Base-by-base conservation (phyloP, 139 green algal genomes). In the Deuterostichococcus epilithicus region DNA sequence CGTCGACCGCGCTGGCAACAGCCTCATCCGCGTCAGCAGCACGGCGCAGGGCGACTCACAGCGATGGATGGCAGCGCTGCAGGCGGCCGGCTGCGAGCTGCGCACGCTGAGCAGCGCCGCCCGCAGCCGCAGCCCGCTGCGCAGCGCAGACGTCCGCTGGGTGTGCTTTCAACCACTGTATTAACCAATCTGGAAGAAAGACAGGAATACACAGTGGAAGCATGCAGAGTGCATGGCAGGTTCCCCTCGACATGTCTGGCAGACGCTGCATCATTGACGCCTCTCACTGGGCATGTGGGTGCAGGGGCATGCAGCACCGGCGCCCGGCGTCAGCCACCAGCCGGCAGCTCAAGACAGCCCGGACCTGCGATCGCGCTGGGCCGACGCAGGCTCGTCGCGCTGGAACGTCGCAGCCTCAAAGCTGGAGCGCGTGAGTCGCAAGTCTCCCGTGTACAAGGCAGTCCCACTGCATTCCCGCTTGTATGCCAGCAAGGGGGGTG, bases 1-100 rank as follows among this genome's bases (percentile, higher is more conserved):
- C 1, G 45, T 89, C 28, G 82, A 68, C 59, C 60, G 47, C 25
- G 22, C 33, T 28, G 65, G 84, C 25, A 67, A 83, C 38, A 80
- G 73, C 72, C 70, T 90, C 1, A 76, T 89, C 8, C 81, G 88
- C n/a, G 79, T 91, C 68, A 80, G 69, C 52, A 85, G 80, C 5
- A 79, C 84, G 23, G 78, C 63, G 36, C 60, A 80, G 26, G 70
- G 71, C 0, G 73, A 75, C 1, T 83, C 76, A 28, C 74, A 83
- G 33, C 33, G 63, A 1, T 93, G 89, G 89, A 38, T 93, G 36
- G 34, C 72, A 23, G 81, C 79, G 30, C 78, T 92, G 79, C 79
- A 90, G 72, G 66, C 58, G 32, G 83, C 74, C 3, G 87, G 79
- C 10, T 89, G 78, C 52, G 72, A 74, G 23, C 25, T 39, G 36